phyloP scores from a whole-genome alignment of 305 asterid genomes.

The Euphrasia arctica region DNA sequence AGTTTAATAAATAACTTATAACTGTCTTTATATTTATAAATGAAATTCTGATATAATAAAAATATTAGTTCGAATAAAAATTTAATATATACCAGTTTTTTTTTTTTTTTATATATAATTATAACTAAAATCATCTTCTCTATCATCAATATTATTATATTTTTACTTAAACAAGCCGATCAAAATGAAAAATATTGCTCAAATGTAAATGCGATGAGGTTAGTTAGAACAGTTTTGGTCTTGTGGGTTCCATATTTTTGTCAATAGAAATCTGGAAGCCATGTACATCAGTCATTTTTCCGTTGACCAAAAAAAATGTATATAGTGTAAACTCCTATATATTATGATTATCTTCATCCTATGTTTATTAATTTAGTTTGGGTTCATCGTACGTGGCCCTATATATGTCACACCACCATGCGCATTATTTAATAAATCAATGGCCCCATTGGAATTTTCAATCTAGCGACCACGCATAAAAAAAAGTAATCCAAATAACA shows the following conservation, averaged over 20 bases:
- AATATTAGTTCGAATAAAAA: no score
- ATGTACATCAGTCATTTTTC: neutral
- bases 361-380: neutral
- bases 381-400: conserved; percentile 3
- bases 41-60: no score
- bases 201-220: neutral
- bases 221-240: conserved; percentile 1
- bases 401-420: neutral
- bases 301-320: neutral
- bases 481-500: no score
- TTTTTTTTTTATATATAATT: no score
- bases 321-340: no score
- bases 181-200: no score
- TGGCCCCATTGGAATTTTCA: neutral
- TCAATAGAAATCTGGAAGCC: conserved; percentile 2
- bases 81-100: no score
- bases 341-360: neutral
- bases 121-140: no score
- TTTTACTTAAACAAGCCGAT: no score
- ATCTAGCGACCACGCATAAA: neutral
- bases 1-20: no score
- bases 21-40: no score
- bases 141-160: no score
- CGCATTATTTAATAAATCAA: neutral
- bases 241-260: neutral